Evolutionary conservation across 2,329 filamentous ascomycete genomes (phyloP), one percentile per base, ranked within the genome.

Genomic region (Trichoderma sp.): DNA sequence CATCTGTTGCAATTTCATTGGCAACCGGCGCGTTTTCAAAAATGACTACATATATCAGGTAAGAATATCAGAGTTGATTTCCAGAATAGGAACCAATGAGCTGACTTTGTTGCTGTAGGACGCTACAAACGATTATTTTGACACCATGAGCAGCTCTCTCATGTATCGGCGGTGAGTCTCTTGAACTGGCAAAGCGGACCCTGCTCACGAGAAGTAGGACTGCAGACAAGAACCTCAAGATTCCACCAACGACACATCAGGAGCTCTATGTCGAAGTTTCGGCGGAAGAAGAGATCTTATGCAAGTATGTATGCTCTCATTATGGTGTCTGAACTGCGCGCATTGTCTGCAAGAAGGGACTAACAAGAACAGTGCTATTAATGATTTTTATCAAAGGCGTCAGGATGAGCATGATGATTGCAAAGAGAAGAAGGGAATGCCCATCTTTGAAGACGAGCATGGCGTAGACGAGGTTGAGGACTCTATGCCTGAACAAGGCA

Each of bases 91-190:
- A 14, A 39, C 12, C 63, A 2, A 52, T 3, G 5, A 28, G 26
- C 14, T 51, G 7, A 9, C 15, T 1, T 4, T 44, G 14, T 1
- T 21, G 5, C 21, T 30, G 30, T 30, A 75, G 69, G 48, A 66
- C 2, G 14, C 60, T 0, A 65, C 64, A 17, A 66, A 65, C 1
- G 28, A 12, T 0, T 69, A 69, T 0, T 71, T 76, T 15, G 72
- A 72, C 0, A 54, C 65, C 0, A 26, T 75, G 0, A 52, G 69
- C 0, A 70, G 66, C 1, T 39, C 65, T 19, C 50, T 75, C 3
- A 75, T 76, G 71, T 67, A 72, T 24, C 68, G 75, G 56, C 65
- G 74, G 74, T 74, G 67, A 24, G 17, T 30, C 24, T 52, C 10
- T 67, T 7, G 14, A 1, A 3, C 51, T 17, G 2, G 12, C 34